phyloP scores from a whole-genome alignment of 106 monocot genomes.

The Acanthochlamys bracteata region DNA sequence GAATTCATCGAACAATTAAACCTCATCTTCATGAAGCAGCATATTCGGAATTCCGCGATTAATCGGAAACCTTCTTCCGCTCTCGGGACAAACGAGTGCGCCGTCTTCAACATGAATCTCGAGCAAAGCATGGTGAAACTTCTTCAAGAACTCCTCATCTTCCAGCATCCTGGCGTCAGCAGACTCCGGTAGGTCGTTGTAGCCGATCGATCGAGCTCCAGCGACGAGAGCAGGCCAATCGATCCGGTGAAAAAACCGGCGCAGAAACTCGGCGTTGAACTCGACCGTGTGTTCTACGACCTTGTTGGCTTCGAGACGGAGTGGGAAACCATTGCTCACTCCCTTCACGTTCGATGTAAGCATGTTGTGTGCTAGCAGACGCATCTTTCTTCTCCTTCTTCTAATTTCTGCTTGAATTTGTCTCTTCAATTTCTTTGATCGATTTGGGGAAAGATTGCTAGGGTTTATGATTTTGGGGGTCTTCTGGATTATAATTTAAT shows the following conservation, averaged over 20 bases:
- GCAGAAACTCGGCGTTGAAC: constrained; percentile 82
- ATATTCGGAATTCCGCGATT: constrained; percentile 93
- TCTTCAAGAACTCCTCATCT: constrained; percentile 58
- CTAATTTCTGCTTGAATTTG: not conserved
- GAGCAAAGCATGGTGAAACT: constrained; percentile 83
- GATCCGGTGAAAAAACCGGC: constrained; percentile 60
- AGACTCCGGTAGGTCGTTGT: constrained; percentile 51
- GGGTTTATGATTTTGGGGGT: too few relatives aligned
- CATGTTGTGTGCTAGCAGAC: constrained; percentile 97
- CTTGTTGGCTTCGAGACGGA: constrained; percentile 53
- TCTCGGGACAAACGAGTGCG: constrained; percentile 82
- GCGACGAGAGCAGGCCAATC: constrained; percentile 68
- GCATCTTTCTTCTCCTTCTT: constrained; percentile 37
- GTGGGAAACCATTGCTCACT: constrained; percentile 75
- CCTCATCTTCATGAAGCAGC: constrained; percentile 96
- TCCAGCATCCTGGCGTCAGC: constrained; percentile 31
- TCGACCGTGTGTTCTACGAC: constrained; percentile 62
- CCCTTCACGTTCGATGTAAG: constrained; percentile 87
- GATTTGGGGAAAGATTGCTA: too few relatives aligned
- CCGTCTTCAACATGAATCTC: constrained; percentile 89
- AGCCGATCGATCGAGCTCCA: constrained; percentile 41
- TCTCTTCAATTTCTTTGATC: too few relatives aligned
- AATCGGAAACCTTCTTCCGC: constrained; percentile 69
- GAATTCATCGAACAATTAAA: constrained; percentile 20
- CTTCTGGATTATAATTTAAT: too few relatives aligned